Conservation (phyloP, 2,329 filamentous ascomycete genomes). For the Colletotrichum sp. region DNA sequence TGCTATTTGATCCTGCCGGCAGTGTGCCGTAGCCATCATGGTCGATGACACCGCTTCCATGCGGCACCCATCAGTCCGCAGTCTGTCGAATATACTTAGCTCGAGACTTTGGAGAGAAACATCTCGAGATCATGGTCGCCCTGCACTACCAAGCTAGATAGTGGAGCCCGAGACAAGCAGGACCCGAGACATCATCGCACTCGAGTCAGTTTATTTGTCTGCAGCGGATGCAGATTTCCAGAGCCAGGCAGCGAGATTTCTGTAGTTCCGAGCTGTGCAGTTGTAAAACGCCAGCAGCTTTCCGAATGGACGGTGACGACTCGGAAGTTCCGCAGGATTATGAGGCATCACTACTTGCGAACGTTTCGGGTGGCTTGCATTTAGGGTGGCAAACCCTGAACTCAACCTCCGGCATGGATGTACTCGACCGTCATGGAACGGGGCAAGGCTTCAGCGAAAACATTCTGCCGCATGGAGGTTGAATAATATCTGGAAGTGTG, state of each 20-base stretch:
- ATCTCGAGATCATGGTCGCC: background rate
- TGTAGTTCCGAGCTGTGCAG: background rate
- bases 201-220: background rate
- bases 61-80: background rate
- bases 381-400: background rate
- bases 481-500: background rate
- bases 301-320: background rate
- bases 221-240: background rate
- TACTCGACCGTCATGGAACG: background rate
- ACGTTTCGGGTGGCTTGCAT: background rate
- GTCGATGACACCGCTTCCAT: background rate
- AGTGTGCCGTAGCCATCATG: background rate
- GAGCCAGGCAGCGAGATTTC: background rate
- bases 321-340: background rate
- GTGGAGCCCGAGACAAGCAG: background rate
- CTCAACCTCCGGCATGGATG: background rate
- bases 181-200: background rate
- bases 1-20: background rate
- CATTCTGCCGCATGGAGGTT: accelerated
- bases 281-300: background rate
- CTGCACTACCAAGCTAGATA: background rate
- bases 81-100: background rate
- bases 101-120: background rate
- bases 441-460: background rate
- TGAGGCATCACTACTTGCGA: background rate